Conservation (phyloP, 2,329 filamentous ascomycete species). For the Onygena corvina region DNA sequence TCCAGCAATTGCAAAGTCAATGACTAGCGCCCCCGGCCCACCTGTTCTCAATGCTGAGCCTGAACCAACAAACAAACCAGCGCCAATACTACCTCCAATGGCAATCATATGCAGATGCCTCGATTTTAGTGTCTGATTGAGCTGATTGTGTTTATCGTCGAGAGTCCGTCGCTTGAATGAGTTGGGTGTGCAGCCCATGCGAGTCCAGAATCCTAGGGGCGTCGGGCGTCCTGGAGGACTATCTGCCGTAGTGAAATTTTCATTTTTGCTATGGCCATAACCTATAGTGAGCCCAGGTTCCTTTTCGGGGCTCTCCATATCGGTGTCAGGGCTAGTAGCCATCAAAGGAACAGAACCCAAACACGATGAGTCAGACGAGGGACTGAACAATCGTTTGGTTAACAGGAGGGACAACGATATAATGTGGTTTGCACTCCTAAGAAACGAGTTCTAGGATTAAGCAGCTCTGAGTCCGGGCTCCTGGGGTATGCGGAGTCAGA, state of each 20-base stretch:
- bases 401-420: not conserved
- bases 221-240: not conserved
- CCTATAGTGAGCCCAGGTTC: not conserved
- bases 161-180: slow-evolving; percentile 28
- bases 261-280: not conserved
- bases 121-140: slow-evolving; percentile 23
- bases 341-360: not conserved
- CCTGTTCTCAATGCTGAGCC: slow-evolving; percentile 27
- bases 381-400: not conserved
- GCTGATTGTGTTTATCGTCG: slow-evolving; percentile 16
- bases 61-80: slow-evolving; percentile 34
- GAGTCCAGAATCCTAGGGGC: slow-evolving; percentile 26
- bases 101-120: slow-evolving; percentile 33
- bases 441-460: not conserved
- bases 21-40: slow-evolving; percentile 28
- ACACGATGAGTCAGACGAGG: not conserved
- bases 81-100: slow-evolving; percentile 21
- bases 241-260: not conserved
- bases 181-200: slow-evolving; percentile 29
- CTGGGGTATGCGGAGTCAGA: not conserved
- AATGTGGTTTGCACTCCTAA: too few species aligned
- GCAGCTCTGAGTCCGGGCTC: not conserved
- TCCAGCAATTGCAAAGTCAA: slow-evolving; percentile 44
- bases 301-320: not conserved
- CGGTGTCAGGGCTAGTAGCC: not conserved